Conservation (phyloP, 306 rosid species). For the Datisca glomerata region DNA sequence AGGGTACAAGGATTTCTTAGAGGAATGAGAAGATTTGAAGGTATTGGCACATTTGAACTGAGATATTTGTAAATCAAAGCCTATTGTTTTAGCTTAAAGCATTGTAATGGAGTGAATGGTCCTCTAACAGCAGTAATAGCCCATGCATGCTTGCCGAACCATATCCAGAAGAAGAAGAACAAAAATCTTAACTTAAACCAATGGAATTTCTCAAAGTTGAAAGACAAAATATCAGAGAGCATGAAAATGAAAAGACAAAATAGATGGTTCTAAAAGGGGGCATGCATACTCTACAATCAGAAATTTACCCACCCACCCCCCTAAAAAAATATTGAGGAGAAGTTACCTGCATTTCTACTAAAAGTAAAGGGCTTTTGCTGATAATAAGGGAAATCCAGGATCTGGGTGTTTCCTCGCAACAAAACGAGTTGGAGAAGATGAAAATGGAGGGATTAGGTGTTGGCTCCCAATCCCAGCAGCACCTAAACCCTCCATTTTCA, state of each 20-base stretch:
- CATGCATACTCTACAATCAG: no score
- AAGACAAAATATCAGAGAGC: conserved; percentile 3
- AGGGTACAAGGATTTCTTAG: conserved; percentile 34
- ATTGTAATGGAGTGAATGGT: conserved; percentile 44
- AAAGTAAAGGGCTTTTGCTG: conserved; percentile 14
- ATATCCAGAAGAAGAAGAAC: conserved; percentile 22
- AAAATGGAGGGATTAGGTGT: no score
- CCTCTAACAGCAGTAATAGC: conserved; percentile 21
- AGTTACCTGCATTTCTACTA: conserved; percentile 25
- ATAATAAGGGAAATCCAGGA: conserved; percentile 17
- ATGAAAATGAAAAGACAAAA: neutral
- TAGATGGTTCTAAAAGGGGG: conserved; percentile 2
- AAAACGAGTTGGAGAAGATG: conserved; percentile 18
- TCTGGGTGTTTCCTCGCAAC: conserved; percentile 1
- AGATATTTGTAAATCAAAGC: conserved; percentile 51
- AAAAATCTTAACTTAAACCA: conserved; percentile 3
- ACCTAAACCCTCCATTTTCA: no score
- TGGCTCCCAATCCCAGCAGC: no score
- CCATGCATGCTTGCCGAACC: conserved; percentile 35
- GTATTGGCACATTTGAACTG: conserved; percentile 34
- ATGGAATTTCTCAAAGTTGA: no score
- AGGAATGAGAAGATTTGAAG: conserved; percentile 37
- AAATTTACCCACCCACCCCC: neutral
- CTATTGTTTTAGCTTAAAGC: conserved; percentile 49
- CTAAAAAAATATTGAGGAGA: neutral